Conservation (phyloP, 1,284 basidiomycete species). For the Flammula alnicola region DNA sequence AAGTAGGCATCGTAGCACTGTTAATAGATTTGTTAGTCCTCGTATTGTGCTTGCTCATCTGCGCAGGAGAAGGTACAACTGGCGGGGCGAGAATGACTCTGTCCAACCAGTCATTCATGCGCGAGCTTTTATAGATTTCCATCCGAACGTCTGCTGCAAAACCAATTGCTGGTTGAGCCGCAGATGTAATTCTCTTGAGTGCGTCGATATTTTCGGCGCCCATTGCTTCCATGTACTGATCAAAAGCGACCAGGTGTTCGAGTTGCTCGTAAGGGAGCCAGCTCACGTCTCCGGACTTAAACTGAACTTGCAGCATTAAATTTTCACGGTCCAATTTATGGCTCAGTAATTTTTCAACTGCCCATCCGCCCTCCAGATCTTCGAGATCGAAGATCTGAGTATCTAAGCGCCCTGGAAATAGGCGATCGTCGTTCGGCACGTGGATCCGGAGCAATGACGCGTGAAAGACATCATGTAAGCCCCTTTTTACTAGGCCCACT, state of each 20-base stretch:
- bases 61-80: not conserved
- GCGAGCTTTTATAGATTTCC: not conserved
- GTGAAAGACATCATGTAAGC: slow-evolving; percentile 29
- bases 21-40: not conserved
- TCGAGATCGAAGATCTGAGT: slow-evolving; percentile 20
- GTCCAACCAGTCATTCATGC: not conserved
- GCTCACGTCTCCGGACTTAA: slow-evolving; percentile 25
- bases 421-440: slow-evolving; percentile 25
- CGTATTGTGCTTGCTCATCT: too few relatives aligned
- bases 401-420: slow-evolving; percentile 27
- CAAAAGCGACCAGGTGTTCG: slow-evolving; percentile 13
- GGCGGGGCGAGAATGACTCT: not conserved
- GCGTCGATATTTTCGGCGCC: slow-evolving; percentile 12
- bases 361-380: slow-evolving; percentile 22
- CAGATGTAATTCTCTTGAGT: not conserved
- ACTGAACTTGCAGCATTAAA: slow-evolving; percentile 22
- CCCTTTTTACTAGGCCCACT: slow-evolving; percentile 9
- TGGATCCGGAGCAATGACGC: slow-evolving; percentile 26
- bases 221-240: slow-evolving; percentile 21
- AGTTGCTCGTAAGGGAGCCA: slow-evolving; percentile 27
- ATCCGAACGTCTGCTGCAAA: too few relatives aligned
- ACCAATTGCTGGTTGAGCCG: not conserved
- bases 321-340: slow-evolving; percentile 14
- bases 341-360: slow-evolving; percentile 17
- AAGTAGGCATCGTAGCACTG: not conserved